Conservation (phyloP, 2,329 filamentous ascomycete genomes). For the Beauveria varroae region DNA sequence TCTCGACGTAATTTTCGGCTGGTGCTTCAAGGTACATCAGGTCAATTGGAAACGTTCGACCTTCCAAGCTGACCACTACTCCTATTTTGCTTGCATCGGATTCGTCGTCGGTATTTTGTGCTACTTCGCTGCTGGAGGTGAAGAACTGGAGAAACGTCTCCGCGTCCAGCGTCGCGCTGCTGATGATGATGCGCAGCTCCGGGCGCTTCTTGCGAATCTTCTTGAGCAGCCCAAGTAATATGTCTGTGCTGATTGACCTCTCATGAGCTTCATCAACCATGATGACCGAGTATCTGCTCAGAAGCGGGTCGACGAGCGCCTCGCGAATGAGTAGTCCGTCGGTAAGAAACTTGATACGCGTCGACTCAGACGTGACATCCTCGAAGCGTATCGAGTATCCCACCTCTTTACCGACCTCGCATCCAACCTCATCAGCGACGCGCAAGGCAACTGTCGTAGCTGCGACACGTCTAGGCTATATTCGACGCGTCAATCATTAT, state of each 20-base stretch:
- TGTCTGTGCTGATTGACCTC: constrained; percentile 83
- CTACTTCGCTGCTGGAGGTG: constrained; percentile 29
- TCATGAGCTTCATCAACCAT: constrained; percentile 99
- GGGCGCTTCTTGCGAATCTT: constrained; percentile 76
- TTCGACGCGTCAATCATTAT: background rate
- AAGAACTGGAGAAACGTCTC: constrained; percentile 83
- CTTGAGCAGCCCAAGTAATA: constrained; percentile 86
- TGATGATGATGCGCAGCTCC: constrained; percentile 82
- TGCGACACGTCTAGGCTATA: constrained; percentile 77
- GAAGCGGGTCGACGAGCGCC: constrained; percentile 82
- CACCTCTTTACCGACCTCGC: constrained; percentile 80
- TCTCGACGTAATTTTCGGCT: constrained; percentile 79
- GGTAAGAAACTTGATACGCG: constrained; percentile 89
- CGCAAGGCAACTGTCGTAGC: constrained; percentile 82
- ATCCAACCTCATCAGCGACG: constrained; percentile 83
- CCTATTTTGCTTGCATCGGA: constrained; percentile 24
- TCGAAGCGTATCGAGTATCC: constrained; percentile 92
- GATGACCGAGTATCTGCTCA: constrained; percentile 88
- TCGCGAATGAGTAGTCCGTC: constrained; percentile 88
- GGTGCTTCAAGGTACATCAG: constrained; percentile 72
- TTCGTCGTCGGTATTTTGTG: constrained; percentile 18
- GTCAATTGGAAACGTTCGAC: constrained; percentile 83
- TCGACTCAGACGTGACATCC: constrained; percentile 78
- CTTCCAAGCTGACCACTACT: constrained; percentile 74
- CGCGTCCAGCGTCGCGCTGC: constrained; percentile 87